Conservation (phyloP, 805 yeast species). For the Ogataea allantospora region DNA sequence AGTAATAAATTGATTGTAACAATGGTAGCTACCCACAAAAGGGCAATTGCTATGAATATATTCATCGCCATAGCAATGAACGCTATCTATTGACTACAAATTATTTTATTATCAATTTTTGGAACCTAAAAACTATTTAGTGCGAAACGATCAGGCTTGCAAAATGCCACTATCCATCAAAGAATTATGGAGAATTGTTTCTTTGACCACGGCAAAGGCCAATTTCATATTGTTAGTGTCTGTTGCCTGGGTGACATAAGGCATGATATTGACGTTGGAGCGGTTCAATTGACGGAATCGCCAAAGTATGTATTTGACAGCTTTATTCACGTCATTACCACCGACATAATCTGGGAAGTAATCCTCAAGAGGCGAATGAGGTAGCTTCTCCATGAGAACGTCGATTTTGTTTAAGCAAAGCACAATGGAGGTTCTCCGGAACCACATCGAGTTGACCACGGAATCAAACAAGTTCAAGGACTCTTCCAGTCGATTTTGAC, state of each 20-base stretch:
- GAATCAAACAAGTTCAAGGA: conserved; percentile 83
- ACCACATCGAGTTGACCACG: conserved; percentile 91
- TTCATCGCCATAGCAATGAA: conserved; percentile 2
- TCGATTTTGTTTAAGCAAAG: conserved; percentile 88
- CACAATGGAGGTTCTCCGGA: conserved; percentile 80
- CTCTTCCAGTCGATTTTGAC: conserved; percentile 78
- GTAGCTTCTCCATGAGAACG: conserved; percentile 81
- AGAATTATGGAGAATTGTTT: conserved; percentile 54
- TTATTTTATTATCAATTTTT: background rate
- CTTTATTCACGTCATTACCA: conserved; percentile 84
- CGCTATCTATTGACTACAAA: background rate
- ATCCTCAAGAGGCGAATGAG: conserved; percentile 74
- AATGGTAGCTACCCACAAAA: conserved; percentile 11
- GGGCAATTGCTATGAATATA: conserved; percentile 3
- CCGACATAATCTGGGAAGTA: conserved; percentile 91
- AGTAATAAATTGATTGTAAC: conserved; percentile 16
- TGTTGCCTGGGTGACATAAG: conserved; percentile 93
- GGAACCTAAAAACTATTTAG: background rate
- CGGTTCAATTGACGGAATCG: conserved; percentile 82
- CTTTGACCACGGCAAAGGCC: conserved; percentile 64
- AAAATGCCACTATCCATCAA: conserved; percentile 56
- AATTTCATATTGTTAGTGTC: conserved; percentile 85
- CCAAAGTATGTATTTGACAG: conserved; percentile 90
- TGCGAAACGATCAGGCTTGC: conserved; percentile 20
- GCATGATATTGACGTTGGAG: conserved; percentile 77